A percentile compares a stretch with the other conserved stretches of the same genome.
Evolutionary conservation across 164 flowering plant species (phyloP).

Genomic region (Umbilicus rupestris): DNA sequence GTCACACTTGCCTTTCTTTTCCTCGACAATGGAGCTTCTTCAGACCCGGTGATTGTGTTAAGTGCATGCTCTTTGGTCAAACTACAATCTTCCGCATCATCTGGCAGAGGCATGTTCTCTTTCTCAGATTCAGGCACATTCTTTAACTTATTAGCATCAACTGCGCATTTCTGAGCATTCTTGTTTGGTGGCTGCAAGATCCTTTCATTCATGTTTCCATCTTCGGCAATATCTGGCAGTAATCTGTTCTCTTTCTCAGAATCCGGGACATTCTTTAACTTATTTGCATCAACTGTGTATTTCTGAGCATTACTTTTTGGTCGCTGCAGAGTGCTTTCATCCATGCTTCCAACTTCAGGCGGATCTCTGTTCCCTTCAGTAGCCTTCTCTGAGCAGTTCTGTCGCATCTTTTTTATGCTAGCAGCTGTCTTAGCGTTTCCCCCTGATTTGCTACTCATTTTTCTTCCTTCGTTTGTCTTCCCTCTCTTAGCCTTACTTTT

Average conservation of each 20-base stretch:
- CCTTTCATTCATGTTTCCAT: conserved; percentile 1
- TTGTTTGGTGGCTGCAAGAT: conserved; percentile 14
- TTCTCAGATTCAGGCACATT: conserved; percentile 31
- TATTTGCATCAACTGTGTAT: conserved; percentile 1
- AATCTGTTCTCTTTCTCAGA: conserved; percentile 40
- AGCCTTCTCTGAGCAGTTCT: neutral
- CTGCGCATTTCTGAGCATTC: conserved; percentile 1
- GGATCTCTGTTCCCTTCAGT: neutral
- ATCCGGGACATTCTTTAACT: conserved; percentile 18
- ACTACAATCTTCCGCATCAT: conserved; percentile 15
- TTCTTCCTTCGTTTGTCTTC: conserved; percentile 5
- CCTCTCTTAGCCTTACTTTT: conserved; percentile 12
- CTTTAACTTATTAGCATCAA: conserved; percentile 11
- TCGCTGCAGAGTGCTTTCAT: conserved; percentile 11
- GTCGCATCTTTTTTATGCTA: neutral
- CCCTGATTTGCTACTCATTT: neutral
- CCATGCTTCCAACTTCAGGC: neutral
- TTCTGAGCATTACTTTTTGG: conserved; percentile 12
- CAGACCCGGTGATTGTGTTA: neutral
- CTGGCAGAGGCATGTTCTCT: conserved; percentile 30
- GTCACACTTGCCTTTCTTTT: conserved; percentile 10
- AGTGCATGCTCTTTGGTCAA: neutral
- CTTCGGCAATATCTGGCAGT: conserved; percentile 11
- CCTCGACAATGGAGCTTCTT: neutral
- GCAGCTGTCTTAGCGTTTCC: neutral